Base-by-base conservation (phyloP, 306 rosid species). In the Fragaria iinumae region DNA sequence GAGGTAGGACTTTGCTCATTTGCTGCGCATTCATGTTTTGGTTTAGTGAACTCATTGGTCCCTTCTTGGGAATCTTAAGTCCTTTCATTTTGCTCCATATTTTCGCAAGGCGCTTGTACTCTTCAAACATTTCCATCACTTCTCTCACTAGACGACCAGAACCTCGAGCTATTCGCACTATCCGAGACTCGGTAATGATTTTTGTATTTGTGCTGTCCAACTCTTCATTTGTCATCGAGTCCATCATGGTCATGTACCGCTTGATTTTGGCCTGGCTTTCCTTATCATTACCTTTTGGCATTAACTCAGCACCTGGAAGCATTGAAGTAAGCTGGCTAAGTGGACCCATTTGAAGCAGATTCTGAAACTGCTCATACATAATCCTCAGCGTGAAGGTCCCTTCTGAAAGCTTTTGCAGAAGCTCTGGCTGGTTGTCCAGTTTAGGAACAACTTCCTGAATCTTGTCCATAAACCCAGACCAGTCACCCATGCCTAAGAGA, bases 241-340 rank as follows among this genome's bases (percentile, higher is more conserved):
- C 98, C 98, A 94, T 94, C 94, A 94, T 94, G 53, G 97, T 91
- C 96, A 94, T 91, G 91, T 91, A 90, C 13, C 95, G 90, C 87
- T 94, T 91, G 69, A 94, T 80, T 84, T 94, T 94, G 0, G 96
- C 87, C 72, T 92, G 96, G 80, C 94, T 91, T 89, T 91, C 98
- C 82, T 93, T 91, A 82, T 93, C 98, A 14, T 82, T 88, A 20
- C 98, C 98, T 83, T 94, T 85, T 14, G 97, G 97, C 96, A 93
- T 90, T 80, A 91, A 67, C 62, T 91, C 94, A 50, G 90, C 73
- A 72, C 94, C 90, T 12, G 98, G 96, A 66, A 93, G 92, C 98
- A 93, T 89, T 69, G 93, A 90, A 69, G 45, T 76, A 44, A 93
- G 97, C 95, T 84, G 89, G 81, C 84, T 48, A 9, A 90, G 86